Conservation (phyloP, 202 grass and related monocot genomes). For the Panicum virgatum region DNA sequence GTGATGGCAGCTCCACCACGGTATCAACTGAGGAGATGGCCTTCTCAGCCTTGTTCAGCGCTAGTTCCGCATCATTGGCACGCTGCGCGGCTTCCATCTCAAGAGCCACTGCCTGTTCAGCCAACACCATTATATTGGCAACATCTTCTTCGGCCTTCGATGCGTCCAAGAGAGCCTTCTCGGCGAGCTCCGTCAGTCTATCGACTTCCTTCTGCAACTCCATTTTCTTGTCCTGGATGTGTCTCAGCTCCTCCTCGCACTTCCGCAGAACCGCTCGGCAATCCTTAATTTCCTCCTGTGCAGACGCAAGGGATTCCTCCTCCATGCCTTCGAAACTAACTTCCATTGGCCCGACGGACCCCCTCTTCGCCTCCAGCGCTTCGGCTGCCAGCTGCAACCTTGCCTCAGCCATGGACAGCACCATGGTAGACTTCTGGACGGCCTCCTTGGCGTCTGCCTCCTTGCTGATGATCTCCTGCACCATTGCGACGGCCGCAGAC, state of each 20-base stretch:
- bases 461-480: constrained; percentile 77
- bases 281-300: constrained; percentile 61
- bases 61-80: constrained; percentile 74
- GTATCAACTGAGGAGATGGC: constrained; percentile 50
- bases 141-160: constrained; percentile 93
- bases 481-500: constrained; percentile 41
- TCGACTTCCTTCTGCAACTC: constrained; percentile 88
- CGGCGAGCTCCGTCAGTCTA: constrained; percentile 72
- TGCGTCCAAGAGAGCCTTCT: constrained; percentile 67
- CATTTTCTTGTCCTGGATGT: constrained; percentile 56
- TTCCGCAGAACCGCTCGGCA: constrained; percentile 47
- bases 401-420: constrained; percentile 81
- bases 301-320: constrained; percentile 58
- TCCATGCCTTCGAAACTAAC: constrained; percentile 46
- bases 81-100: constrained; percentile 77
- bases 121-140: constrained; percentile 86
- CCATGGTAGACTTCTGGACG: constrained; percentile 77
- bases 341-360: constrained; percentile 41
- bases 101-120: constrained; percentile 89
- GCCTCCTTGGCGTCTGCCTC: constrained; percentile 80
- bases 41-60: constrained; percentile 71
- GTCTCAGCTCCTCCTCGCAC: constrained; percentile 61
- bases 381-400: constrained; percentile 65
- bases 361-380: constrained; percentile 56
- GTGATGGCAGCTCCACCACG: constrained; percentile 41